Percentiles rank a stretch among this genome's conserved stretches.
These are phyloP conservation scores for Alternaria triticina DNA, from an alignment of 2,329 filamentous ascomycete genomes.

Conservation along the genomic window DNA sequence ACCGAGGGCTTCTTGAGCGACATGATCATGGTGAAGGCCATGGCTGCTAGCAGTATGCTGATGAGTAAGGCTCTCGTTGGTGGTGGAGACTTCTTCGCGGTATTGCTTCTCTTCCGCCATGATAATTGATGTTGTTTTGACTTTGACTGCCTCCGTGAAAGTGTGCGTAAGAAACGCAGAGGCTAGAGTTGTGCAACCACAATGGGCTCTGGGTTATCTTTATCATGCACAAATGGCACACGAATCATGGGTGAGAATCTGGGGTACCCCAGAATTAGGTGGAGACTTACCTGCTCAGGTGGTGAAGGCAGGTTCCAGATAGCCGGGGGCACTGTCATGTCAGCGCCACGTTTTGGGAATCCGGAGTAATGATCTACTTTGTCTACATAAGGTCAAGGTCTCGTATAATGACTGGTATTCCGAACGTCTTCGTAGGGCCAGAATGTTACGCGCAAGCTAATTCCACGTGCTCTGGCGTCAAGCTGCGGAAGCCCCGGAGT, in stretches of 20 bases:
- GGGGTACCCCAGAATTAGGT: constrained; percentile 7
- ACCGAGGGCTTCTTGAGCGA: constrained; percentile 37
- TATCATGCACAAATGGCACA: constrained; percentile 2
- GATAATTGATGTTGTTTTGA: neutral
- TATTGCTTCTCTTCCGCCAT: constrained; percentile 32
- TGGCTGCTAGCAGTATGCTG: constrained; percentile 11
- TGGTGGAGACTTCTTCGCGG: constrained; percentile 17
- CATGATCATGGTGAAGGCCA: constrained; percentile 38
- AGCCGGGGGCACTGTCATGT: constrained; percentile 5
- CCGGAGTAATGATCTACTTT: constrained; percentile 1
- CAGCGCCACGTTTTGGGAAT: neutral
- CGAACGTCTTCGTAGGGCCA: neutral
- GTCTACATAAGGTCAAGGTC: neutral
- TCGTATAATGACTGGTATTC: constrained; percentile 5
- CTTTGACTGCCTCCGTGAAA: neutral
- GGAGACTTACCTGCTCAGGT: constrained; percentile 3
- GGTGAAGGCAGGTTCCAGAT: constrained; percentile 4
- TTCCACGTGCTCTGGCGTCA: constrained; percentile 4
- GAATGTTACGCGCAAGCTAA: neutral
- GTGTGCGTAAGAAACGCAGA: neutral
- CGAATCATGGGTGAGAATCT: constrained; percentile 7
- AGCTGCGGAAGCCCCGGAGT: constrained; percentile 1
- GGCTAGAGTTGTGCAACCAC: neutral
- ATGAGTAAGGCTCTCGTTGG: constrained; percentile 5
- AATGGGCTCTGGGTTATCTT: constrained; percentile 11